Percentiles rank a stretch among this genome's conserved stretches.
These are phyloP conservation scores for Schizochytrium sp. DNA, from an alignment of 108 stramenopile genomes.

Conservation along the genomic window DNA sequence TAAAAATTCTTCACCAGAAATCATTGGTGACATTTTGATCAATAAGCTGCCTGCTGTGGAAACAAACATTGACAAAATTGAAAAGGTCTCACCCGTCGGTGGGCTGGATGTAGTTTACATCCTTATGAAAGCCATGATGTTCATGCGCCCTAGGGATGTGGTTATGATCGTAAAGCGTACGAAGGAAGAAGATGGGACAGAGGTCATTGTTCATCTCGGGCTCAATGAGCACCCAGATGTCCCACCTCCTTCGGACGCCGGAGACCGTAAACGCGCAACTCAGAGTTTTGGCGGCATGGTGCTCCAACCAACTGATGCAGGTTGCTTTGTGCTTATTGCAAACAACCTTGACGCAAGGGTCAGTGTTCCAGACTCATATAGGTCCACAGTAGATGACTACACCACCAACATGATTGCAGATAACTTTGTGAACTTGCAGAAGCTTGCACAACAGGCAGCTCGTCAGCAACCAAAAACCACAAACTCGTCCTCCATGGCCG, in stretches of 20 bases:
- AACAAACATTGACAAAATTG: not conserved
- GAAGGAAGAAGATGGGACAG: not conserved
- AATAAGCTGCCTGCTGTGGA: not conserved
- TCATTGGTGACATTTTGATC: not conserved
- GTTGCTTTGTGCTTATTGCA: constrained; percentile 9
- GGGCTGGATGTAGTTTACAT: not conserved
- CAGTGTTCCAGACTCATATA: constrained; percentile 16
- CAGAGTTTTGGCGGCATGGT: constrained; percentile 46
- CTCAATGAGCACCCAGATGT: constrained; percentile 47
- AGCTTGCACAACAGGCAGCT: not conserved
- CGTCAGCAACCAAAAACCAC: too few species aligned
- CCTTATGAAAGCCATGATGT: constrained; percentile 37
- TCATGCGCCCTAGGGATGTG: constrained; percentile 26
- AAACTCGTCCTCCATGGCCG: too few species aligned
- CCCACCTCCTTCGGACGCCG: not conserved
- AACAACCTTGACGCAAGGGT: constrained; percentile 19
- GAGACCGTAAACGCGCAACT: constrained; percentile 28
- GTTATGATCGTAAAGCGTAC: constrained; percentile 18
- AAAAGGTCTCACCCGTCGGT: constrained; percentile 12
- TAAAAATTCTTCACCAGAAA: not conserved
- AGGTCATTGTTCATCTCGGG: constrained; percentile 19
- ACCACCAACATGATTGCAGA: constrained; percentile 26
- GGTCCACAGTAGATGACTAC: constrained; percentile 33
- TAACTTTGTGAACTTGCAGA: not conserved
- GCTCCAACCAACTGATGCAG: not conserved